phyloP scores from a whole-genome alignment of 176 grass and related monocot genomes.

The Microstegium vimineum region DNA sequence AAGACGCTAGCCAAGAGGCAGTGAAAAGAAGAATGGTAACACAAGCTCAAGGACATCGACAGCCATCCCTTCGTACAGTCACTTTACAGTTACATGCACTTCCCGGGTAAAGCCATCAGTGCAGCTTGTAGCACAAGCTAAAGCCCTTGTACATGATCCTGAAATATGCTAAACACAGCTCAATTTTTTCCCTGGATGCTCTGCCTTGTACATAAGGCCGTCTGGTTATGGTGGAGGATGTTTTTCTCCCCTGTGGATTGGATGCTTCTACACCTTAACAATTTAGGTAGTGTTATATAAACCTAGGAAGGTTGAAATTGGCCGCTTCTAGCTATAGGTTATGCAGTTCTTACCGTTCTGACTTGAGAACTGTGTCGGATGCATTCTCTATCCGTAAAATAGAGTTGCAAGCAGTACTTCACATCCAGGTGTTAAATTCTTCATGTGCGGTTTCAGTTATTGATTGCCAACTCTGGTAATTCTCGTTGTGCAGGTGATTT shows the following conservation, averaged over 20 bases:
- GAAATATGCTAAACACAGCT: background rate
- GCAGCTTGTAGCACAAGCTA: constrained; percentile 16
- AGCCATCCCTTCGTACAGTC: constrained; percentile 18
- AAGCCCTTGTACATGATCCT: constrained; percentile 38
- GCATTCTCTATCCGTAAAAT: background rate
- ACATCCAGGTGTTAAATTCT: background rate
- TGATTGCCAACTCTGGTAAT: background rate
- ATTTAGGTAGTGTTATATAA: background rate
- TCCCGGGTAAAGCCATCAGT: constrained; percentile 17
- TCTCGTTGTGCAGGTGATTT: background rate
- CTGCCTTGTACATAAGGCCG: constrained; percentile 38
- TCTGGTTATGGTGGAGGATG: constrained; percentile 26
- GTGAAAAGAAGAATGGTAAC: constrained; percentile 47
- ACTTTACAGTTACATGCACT: constrained; percentile 19
- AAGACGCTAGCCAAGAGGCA: constrained; percentile 86
- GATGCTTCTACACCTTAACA: constrained; percentile 7
- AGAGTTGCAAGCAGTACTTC: background rate
- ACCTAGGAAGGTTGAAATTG: constrained; percentile 5
- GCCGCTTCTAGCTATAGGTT: background rate
- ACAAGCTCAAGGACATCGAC: constrained; percentile 16
- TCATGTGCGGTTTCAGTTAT: background rate
- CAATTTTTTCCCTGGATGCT: constrained; percentile 18
- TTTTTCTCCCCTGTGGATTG: constrained; percentile 13
- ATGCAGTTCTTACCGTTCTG: background rate
- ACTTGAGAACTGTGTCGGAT: background rate